Evolutionary conservation across 176 grass and related monocot species (phyloP), one percentile per base, ranked within the genome.

Genomic region (Elaeis guineensis): DNA sequence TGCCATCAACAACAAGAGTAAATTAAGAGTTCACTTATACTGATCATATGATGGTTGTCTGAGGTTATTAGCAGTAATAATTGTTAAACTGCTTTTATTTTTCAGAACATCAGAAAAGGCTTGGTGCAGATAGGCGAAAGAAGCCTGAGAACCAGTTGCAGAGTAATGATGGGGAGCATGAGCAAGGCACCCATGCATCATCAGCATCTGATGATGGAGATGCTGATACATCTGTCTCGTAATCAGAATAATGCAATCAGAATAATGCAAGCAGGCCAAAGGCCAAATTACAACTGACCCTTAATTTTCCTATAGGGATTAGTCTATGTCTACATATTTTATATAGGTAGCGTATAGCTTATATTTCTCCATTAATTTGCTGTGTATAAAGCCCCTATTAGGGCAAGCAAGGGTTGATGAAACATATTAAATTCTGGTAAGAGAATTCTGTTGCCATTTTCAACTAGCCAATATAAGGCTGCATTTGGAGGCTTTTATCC

Each of bases 1-100:
- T 63, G 74, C 88, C 63, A 98, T 98, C 75, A 98, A 80, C 78
- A 89, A 73, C 87, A 98, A 98, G 81, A 98, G 93, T 98, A 89
- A 74, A 62, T 23, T 5, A 59, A 54, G 55, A 55, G n/a, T 26
- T 59, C 25, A 28, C 65, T 11, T 72, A 25, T 6, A 26, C 72
- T 58, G 22, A 15, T 21, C 3, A 53, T 55, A 19, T 49, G 12
- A 62, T 74, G n/a, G 32, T 66, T 65, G 22, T 26, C 54, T 58
- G 62, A 19, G 12, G 4, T 22, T 48, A 25, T 19, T 16, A 59
- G 54, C 9, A 48, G 15, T 55, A 39, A 73, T 71, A 21, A 26
- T 52, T 50, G 28, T 75, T 53, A 60, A 78, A 62, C 54, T 73
- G 35, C 64, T 67, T 28, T 67, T 48, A 55, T 32, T 25, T 57